These are phyloP conservation scores for Gaeumannomyces tritici DNA, from an alignment of 2,329 filamentous ascomycete genomes.

Conservation along the genomic window DNA sequence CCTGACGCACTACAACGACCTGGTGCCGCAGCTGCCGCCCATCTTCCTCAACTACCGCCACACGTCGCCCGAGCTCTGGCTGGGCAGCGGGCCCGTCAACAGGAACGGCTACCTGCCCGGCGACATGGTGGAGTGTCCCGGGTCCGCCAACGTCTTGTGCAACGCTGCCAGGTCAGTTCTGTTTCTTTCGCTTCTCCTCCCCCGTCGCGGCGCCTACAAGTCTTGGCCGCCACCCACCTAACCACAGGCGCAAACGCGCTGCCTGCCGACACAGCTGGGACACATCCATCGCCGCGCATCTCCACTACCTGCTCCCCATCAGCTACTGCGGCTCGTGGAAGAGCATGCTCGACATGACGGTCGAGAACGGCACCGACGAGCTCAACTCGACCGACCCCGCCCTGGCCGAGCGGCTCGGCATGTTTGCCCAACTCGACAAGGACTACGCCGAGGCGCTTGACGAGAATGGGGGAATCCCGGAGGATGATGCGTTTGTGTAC, in stretches of 20 bases:
- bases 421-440: slow-evolving; percentile 3
- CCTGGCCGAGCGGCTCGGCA: slow-evolving; percentile 16
- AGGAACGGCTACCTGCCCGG: slow-evolving; percentile 24
- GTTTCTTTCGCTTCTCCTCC: too few relatives aligned
- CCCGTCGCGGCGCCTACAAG: too few relatives aligned
- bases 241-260: not conserved
- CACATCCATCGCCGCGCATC: slow-evolving; percentile 27
- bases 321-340: slow-evolving; percentile 24
- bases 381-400: slow-evolving; percentile 21
- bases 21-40: slow-evolving; percentile 58
- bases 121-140: slow-evolving; percentile 37
- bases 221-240: not conserved
- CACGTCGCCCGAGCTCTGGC: slow-evolving; percentile 60
- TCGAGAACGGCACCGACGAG: slow-evolving; percentile 13
- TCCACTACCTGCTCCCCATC: slow-evolving; percentile 37
- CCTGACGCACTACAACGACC: slow-evolving; percentile 58
- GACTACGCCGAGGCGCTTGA: slow-evolving; percentile 2
- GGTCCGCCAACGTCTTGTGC: slow-evolving; percentile 36
- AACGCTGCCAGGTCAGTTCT: slow-evolving; percentile 24
- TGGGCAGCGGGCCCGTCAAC: slow-evolving; percentile 25
- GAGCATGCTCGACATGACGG: slow-evolving; percentile 14
- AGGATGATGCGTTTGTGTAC: not conserved
- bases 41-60: slow-evolving; percentile 52
- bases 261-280: not conserved
- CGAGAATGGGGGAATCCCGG: not conserved